Evolutionary conservation across 768 basidiomycete genomes (phyloP).

Genomic region (Naganishia vishniacii): DNA sequence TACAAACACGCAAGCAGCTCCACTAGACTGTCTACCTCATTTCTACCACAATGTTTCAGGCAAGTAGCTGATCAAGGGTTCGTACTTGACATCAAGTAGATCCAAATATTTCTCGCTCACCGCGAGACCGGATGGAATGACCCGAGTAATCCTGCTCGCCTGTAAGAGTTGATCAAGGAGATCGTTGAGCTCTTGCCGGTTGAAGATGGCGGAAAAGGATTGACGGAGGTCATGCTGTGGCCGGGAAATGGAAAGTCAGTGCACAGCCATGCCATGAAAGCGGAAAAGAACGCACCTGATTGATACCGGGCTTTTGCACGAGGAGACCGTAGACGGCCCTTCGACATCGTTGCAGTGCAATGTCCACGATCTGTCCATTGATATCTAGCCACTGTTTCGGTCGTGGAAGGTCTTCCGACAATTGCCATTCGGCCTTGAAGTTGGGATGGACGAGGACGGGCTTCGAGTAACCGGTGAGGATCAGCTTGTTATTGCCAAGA

Average conservation of each 20-base stretch:
- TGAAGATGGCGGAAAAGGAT: conserved; percentile 23
- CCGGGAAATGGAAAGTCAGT: not conserved
- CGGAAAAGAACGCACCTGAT: conserved; percentile 35
- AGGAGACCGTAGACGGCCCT: conserved; percentile 30
- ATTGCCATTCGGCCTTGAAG: conserved; percentile 4
- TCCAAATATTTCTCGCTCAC: conserved; percentile 3
- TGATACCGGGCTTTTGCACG: conserved; percentile 34
- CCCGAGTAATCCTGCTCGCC: conserved; percentile 5
- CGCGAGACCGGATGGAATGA: not conserved
- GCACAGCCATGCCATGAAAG: not conserved
- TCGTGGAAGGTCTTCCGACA: not conserved
- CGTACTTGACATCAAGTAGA: conserved; percentile 8
- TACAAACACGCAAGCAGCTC: not conserved
- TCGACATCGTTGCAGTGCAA: conserved; percentile 31
- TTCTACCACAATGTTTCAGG: conserved; percentile 6
- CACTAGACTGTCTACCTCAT: too few relatives aligned
- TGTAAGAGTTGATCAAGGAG: conserved; percentile 34
- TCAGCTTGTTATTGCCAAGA: conserved; percentile 5
- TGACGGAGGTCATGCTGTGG: conserved; percentile 30
- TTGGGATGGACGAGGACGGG: conserved; percentile 6
- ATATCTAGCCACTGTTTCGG: conserved; percentile 42
- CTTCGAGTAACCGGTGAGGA: conserved; percentile 2
- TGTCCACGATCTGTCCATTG: conserved; percentile 30
- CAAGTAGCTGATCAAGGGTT: not conserved
- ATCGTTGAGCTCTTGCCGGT: conserved; percentile 40